Conservation (phyloP, 1,139 yeast species). For the Geotrichum histeridarum region DNA sequence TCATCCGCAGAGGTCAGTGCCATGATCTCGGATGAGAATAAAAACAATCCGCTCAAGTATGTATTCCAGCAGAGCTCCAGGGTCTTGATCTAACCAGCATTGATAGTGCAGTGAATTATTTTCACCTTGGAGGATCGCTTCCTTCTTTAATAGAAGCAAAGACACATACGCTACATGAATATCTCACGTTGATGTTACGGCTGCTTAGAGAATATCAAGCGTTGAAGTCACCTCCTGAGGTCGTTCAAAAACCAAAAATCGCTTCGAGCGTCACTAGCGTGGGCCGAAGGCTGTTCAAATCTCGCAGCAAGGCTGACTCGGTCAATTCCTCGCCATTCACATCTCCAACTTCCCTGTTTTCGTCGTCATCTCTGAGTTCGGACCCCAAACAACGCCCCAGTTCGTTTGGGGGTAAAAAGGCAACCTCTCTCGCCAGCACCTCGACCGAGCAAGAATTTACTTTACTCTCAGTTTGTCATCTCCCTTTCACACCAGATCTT, state of each 20-base stretch:
- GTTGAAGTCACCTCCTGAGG: constrained; percentile 22
- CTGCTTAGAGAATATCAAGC: constrained; percentile 29
- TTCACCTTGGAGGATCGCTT: constrained; percentile 29
- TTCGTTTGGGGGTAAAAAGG: background rate
- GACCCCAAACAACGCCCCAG: background rate
- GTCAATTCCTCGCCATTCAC: constrained; percentile 1
- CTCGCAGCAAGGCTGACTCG: constrained; percentile 22
- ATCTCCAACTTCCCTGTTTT: background rate
- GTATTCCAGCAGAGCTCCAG: background rate
- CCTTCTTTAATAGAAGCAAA: constrained; percentile 23
- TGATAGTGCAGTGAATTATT: constrained; percentile 24
- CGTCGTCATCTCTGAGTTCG: constrained; percentile 1
- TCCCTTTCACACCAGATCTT: constrained; percentile 33
- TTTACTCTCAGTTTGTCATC: constrained; percentile 27
- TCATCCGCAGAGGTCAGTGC: constrained; percentile 26
- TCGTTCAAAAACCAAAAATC: constrained; percentile 24
- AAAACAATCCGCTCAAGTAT: constrained; percentile 21
- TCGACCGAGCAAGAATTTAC: constrained; percentile 21
- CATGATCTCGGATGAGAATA: constrained; percentile 22
- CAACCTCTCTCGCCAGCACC: background rate
- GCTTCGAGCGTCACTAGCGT: constrained; percentile 23
- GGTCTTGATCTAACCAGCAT: background rate
- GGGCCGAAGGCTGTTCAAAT: constrained; percentile 28
- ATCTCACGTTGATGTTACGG: constrained; percentile 22
- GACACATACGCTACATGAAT: constrained; percentile 23